Conservation (phyloP, 495 filamentous ascomycete species). For the Aspergillus biplanus region DNA sequence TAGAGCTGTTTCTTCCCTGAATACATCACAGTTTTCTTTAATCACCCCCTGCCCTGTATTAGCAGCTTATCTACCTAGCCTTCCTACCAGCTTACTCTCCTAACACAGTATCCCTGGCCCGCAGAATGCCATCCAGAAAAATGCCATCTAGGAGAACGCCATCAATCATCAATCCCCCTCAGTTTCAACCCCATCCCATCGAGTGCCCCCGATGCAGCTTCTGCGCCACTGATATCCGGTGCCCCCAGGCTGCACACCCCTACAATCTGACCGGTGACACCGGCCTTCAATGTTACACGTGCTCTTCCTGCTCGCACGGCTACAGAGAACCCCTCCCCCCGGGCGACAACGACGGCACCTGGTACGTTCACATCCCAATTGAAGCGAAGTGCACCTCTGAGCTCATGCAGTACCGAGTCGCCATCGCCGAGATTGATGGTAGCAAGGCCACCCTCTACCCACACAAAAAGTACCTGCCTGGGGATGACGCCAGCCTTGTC, state of each 20-base stretch:
- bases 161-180: background rate
- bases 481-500: background rate
- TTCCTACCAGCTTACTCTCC: background rate
- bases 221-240: conserved; percentile 1
- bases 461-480: background rate
- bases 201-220: conserved; percentile 8
- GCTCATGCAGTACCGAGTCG: conserved; percentile 7
- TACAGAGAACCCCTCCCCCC: background rate
- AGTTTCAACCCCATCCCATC: background rate
- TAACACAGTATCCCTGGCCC: background rate
- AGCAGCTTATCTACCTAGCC: background rate
- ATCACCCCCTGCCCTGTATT: too few relatives aligned
- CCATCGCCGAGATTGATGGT: conserved; percentile 3
- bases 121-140: background rate
- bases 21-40: too few relatives aligned
- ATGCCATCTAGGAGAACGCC: too few relatives aligned
- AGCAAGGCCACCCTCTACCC: conserved; percentile 9
- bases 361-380: conserved; percentile 11
- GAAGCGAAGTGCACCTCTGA: conserved; percentile 3
- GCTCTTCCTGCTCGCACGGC: conserved; percentile 11
- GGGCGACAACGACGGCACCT: background rate
- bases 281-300: conserved; percentile 9
- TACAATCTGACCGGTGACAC: background rate
- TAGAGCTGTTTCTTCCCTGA: too few relatives aligned
- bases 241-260: conserved; percentile 3